A percentile compares a stretch with the other conserved stretches of the same genome.
phyloP scores from a whole-genome alignment of 2,329 filamentous ascomycete species.

The Aspergillus uvarum region DNA sequence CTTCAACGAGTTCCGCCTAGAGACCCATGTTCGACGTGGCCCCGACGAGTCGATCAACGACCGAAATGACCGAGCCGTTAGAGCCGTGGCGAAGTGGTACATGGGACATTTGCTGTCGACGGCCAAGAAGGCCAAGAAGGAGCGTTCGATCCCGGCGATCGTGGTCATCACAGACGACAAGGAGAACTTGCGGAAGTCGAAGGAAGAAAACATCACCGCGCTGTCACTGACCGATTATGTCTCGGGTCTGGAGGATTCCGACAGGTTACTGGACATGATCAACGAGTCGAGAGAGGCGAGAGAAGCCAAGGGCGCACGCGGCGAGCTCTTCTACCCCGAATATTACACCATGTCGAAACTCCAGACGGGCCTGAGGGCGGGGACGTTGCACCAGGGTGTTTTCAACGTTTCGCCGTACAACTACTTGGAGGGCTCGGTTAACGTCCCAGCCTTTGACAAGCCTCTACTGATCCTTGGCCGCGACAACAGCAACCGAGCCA shows the following conservation, averaged over 20 bases:
- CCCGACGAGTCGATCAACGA: constrained; percentile 89
- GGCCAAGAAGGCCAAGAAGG: constrained; percentile 53
- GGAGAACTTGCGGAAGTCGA: constrained; percentile 80
- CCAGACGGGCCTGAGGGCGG: constrained; percentile 88
- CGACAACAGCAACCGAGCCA: constrained; percentile 92
- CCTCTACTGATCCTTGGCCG: constrained; percentile 82
- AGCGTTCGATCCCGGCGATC: constrained; percentile 67
- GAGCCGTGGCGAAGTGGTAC: constrained; percentile 88
- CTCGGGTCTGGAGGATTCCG: constrained; percentile 76
- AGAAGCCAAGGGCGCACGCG: constrained; percentile 63
- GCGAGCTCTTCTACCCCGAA: constrained; percentile 79
- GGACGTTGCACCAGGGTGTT: constrained; percentile 86
- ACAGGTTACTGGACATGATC: constrained; percentile 89
- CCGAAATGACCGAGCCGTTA: constrained; percentile 88
- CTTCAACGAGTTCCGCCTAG: constrained; percentile 95
- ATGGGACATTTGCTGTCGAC: constrained; percentile 70
- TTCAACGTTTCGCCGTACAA: constrained; percentile 98
- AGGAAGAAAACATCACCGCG: constrained; percentile 67
- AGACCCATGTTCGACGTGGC: constrained; percentile 78
- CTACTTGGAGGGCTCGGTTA: constrained; percentile 89
- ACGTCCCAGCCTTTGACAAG: constrained; percentile 86
- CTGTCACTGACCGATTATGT: constrained; percentile 75
- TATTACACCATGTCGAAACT: constrained; percentile 87
- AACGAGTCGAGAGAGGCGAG: constrained; percentile 72
- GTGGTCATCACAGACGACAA: constrained; percentile 95